phyloP scores from a whole-genome alignment of 2,329 filamentous ascomycete genomes.

The Claviceps sorghi region DNA sequence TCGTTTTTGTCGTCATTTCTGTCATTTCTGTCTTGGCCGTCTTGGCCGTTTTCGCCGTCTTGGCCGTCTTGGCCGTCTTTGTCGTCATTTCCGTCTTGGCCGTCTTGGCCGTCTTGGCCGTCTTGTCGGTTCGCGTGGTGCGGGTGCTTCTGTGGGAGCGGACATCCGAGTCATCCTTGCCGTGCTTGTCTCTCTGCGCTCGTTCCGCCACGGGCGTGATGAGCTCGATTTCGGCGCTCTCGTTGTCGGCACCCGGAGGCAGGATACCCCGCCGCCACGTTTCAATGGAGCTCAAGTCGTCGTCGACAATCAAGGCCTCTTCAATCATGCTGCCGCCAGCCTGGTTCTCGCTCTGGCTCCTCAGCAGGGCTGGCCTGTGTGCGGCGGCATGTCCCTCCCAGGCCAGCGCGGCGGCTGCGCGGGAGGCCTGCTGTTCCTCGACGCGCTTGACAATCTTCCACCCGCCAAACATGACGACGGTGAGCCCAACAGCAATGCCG shows the following conservation, averaged over 20 bases:
- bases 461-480: constrained; percentile 85
- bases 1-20: constrained; percentile 6
- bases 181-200: constrained; percentile 23
- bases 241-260: constrained; percentile 27
- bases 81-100: too few species aligned
- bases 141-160: constrained; percentile 21
- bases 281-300: constrained; percentile 44
- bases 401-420: constrained; percentile 17
- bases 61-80: constrained; percentile 13
- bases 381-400: constrained; percentile 12
- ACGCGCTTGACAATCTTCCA: constrained; percentile 96
- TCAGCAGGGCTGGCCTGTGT: constrained; percentile 13
- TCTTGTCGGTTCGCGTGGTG: constrained; percentile 15
- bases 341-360: constrained; percentile 17
- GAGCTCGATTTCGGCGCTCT: constrained; percentile 38
- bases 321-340: constrained; percentile 24
- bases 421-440: constrained; percentile 23
- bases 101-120: constrained; percentile 15
- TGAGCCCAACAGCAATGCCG: constrained; percentile 80
- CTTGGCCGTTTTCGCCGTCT: constrained; percentile 9
- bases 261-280: constrained; percentile 43
- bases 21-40: constrained; percentile 12
- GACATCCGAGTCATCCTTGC: constrained; percentile 25
- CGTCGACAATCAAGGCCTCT: constrained; percentile 42
- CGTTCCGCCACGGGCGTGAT: constrained; percentile 42